These are phyloP conservation scores for Ganoderma lucidum DNA, from an alignment of 1,284 basidiomycete species.

Conservation along the genomic window DNA sequence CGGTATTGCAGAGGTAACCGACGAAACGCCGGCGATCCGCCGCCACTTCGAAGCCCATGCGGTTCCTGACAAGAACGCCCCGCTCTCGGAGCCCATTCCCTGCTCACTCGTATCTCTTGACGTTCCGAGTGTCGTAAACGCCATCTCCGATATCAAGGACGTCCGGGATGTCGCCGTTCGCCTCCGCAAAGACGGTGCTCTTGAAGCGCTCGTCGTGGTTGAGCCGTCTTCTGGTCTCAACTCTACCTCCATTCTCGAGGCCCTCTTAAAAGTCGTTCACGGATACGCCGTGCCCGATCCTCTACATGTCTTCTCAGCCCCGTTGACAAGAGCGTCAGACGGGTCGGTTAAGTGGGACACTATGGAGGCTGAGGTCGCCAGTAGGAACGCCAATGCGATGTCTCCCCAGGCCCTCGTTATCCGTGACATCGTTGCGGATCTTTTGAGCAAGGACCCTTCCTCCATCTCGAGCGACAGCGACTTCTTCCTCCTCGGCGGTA, in stretches of 20 bases:
- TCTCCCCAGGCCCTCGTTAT: conserved; percentile 45
- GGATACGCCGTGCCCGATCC: conserved; percentile 50
- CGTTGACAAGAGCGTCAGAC: conserved; percentile 21
- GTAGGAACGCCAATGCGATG: conserved; percentile 42
- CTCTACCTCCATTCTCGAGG: conserved; percentile 31
- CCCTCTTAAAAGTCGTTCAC: conserved; percentile 32
- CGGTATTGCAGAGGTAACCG: conserved; percentile 46
- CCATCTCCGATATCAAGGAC: conserved; percentile 52
- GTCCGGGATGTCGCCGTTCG: conserved; percentile 59
- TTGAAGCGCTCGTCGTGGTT: conserved; percentile 47
- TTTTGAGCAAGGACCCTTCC: conserved; percentile 46
- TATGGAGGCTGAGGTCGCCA: conserved; percentile 45
- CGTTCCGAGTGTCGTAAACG: conserved; percentile 48
- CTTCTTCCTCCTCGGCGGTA: conserved; percentile 55
- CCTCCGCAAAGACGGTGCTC: conserved; percentile 41
- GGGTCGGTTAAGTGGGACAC: conserved; percentile 45
- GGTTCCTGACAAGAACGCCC: conserved; percentile 42
- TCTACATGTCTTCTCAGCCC: conserved; percentile 39
- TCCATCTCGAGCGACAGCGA: conserved; percentile 49
- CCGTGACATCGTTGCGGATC: conserved; percentile 50
- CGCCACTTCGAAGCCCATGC: conserved; percentile 51
- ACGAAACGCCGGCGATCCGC: conserved; percentile 43
- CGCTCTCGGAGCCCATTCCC: conserved; percentile 48
- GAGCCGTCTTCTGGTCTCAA: conserved; percentile 25
- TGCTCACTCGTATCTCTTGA: conserved; percentile 45